Evolutionary conservation across 2,329 filamentous ascomycete genomes (phyloP), one percentile per base, ranked within the genome.

Genomic region (Colletotrichum falcatum): DNA sequence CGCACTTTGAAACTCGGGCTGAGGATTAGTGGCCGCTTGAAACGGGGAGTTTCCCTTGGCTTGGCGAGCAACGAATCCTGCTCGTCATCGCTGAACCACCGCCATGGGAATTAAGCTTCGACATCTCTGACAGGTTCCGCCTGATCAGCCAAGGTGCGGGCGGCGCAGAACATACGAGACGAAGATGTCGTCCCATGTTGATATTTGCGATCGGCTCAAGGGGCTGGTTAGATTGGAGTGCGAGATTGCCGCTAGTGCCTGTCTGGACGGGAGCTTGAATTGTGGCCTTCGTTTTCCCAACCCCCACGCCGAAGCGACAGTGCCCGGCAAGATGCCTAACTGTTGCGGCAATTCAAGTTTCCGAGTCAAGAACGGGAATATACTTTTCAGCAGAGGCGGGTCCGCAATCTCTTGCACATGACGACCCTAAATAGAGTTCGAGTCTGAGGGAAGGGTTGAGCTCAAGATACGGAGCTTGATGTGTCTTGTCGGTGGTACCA

Each of bases 101-200:
- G 16, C 30, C 37, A 14, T 9, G 18, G n/a, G 16, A 51, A 49
- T 49, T 42, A 55, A 56, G 26, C 51, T 58, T 64, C 12, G 46
- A 28, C 33, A 16, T 46, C 16, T 51, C 30, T 16, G 26, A 48
- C 48, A n/a, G 33, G 48, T 33, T 4, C 23, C 37, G 18, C 58
- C 58, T 44, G 12, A 30, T 68, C 33, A 62, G 58, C 53, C 28
- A 28, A 63, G 51, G 42, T 68, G 64, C 58, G 63, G 67, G 67
- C 58, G 67, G 64, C 64, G 64, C 46, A 35, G 58, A 44, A 39
- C 14, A 30, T 58, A 42, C 48, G 67, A 71, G 60, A 69, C 53
- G 53, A 69, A 58, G 28, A 37, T 14, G 39, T 60, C 66, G 23
- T 66, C 66, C 56, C 49, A 66, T 66, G 63, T 53, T 9, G 26